phyloP scores from a whole-genome alignment of 352 stramenopile genomes.

The Pythium coloratum region DNA sequence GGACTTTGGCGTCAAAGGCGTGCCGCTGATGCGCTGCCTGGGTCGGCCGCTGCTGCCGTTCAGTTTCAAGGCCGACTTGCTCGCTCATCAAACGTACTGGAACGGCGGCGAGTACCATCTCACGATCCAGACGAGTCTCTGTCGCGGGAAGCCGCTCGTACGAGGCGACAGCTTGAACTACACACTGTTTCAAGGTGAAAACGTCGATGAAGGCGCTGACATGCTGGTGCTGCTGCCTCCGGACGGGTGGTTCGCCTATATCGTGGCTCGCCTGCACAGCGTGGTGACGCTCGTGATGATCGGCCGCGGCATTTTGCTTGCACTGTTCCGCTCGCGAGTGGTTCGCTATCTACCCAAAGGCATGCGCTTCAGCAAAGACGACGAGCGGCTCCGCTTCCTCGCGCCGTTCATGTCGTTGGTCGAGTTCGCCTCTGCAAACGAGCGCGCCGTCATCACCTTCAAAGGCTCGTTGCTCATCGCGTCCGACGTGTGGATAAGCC shows the following conservation, averaged over 20 bases:
- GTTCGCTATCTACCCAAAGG: constrained; percentile 46
- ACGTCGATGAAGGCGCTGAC: constrained; percentile 37
- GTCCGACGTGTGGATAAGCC: constrained; percentile 63
- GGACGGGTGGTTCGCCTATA: constrained; percentile 33
- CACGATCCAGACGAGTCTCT: constrained; percentile 57
- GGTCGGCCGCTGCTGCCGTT: constrained; percentile 41
- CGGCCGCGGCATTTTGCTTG: constrained; percentile 38
- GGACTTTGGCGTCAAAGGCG: constrained; percentile 43
- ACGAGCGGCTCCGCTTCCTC: constrained; percentile 37
- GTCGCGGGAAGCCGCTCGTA: constrained; percentile 37
- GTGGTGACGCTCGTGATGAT: constrained; percentile 46
- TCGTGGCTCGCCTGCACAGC: constrained; percentile 41
- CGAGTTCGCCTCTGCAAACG: constrained; percentile 34
- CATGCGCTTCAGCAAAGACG: constrained; percentile 32
- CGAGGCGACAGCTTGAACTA: constrained; percentile 35
- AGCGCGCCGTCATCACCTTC: constrained; percentile 43
- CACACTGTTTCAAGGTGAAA: constrained; percentile 43
- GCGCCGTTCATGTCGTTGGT: constrained; percentile 45
- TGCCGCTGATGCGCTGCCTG: constrained; percentile 55
- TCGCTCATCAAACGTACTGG: constrained; percentile 58
- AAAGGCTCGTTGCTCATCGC: constrained; percentile 54
- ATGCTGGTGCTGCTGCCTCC: constrained; percentile 43
- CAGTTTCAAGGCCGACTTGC: constrained; percentile 58
- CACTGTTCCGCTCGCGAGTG: constrained; percentile 33
- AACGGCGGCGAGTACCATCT: constrained; percentile 43